phyloP scores from a whole-genome alignment of 2,329 filamentous ascomycete species.

The Claviceps cyperi region DNA sequence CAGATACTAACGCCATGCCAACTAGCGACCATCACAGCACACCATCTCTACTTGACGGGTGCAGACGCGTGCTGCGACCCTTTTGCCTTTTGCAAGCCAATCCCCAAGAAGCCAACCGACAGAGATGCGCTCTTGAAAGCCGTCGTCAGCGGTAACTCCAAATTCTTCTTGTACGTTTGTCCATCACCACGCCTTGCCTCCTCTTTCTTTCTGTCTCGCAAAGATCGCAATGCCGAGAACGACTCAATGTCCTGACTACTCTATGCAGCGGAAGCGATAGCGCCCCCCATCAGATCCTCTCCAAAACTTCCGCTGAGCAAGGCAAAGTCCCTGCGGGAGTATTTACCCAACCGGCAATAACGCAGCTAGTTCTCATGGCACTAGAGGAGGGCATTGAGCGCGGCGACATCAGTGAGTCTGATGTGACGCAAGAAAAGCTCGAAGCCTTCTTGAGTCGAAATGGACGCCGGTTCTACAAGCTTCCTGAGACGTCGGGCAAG shows the following conservation, averaged over 20 bases:
- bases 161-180: constrained; percentile 48
- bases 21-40: constrained; percentile 58
- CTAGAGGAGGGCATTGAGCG: constrained; percentile 47
- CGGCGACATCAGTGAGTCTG: constrained; percentile 33
- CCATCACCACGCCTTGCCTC: not conserved
- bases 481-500: constrained; percentile 15
- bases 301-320: constrained; percentile 35
- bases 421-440: constrained; percentile 40
- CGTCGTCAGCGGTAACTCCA: constrained; percentile 40
- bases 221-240: not conserved
- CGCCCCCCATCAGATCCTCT: constrained; percentile 47
- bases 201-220: not conserved
- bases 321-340: constrained; percentile 55
- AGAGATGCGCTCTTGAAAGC: constrained; percentile 58
- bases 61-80: constrained; percentile 51
- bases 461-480: constrained; percentile 40
- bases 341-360: constrained; percentile 62
- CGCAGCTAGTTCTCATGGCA: constrained; percentile 46
- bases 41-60: constrained; percentile 69
- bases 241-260: not conserved
- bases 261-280: constrained; percentile 37
- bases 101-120: constrained; percentile 58
- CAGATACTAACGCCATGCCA: not conserved
- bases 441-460: constrained; percentile 38
- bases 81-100: constrained; percentile 59